phyloP scores from a whole-genome alignment of 2,329 filamentous ascomycete genomes.

The Cercospora canescens region DNA sequence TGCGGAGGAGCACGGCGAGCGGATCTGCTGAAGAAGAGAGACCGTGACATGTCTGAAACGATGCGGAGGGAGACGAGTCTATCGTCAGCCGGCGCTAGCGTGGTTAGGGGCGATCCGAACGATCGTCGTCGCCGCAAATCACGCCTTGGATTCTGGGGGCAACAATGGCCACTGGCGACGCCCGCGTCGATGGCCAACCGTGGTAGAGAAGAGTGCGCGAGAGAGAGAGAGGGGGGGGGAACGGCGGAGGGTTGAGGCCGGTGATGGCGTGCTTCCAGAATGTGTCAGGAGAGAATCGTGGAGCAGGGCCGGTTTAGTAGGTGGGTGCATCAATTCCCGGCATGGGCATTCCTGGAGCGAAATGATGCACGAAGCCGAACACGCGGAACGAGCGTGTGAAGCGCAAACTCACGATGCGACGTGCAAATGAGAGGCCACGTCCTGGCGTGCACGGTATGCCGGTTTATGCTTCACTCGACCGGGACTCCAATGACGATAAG shows the following conservation, averaged over 20 bases:
- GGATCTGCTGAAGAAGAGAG: slow-evolving; percentile 22
- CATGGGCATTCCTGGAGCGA: background rate
- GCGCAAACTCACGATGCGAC: background rate
- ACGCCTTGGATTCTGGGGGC: background rate
- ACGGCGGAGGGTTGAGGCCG: background rate
- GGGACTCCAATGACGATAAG: background rate
- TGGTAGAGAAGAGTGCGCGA: background rate
- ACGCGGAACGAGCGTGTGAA: background rate
- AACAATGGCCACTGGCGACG: background rate
- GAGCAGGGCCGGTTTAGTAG: background rate
- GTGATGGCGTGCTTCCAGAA: background rate
- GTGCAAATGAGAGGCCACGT: background rate
- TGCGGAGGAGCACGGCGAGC: slow-evolving; percentile 17
- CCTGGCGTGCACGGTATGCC: background rate
- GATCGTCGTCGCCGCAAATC: background rate
- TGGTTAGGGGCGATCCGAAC: background rate
- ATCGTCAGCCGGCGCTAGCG: background rate
- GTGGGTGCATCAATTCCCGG: background rate
- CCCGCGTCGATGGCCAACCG: background rate
- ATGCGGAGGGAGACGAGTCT: background rate
- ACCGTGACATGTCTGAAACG: slow-evolving; percentile 19
- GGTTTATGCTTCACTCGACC: background rate
- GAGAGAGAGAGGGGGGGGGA: background rate
- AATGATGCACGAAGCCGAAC: background rate
- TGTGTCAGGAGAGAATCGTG: background rate